Percentiles rank a stretch among this genome's conserved stretches.
phyloP scores from a whole-genome alignment of 106 monocot species.

The Dioscorea dumetorum region DNA sequence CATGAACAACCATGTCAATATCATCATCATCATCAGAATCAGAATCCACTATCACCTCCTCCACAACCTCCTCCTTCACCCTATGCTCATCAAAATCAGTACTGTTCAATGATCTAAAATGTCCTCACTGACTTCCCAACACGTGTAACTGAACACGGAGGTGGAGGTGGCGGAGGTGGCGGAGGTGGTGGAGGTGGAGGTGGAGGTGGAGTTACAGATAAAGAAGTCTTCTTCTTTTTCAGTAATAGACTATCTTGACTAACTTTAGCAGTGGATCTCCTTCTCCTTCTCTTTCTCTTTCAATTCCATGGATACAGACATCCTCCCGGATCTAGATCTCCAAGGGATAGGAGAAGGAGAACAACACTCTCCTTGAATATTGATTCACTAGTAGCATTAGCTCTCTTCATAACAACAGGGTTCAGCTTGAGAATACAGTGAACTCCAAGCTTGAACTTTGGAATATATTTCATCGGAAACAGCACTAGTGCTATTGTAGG shows the following conservation, averaged over 20 bases:
- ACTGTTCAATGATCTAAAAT: conserved; percentile 13
- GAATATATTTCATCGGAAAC: not conserved
- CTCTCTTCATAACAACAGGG: conserved; percentile 27
- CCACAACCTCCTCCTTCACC: conserved; percentile 15
- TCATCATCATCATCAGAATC: conserved; percentile 19
- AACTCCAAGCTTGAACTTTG: conserved; percentile 44
- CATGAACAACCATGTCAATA: conserved; percentile 3
- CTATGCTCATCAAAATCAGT: not conserved
- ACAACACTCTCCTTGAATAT: conserved; percentile 10
- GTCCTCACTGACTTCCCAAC: conserved; percentile 35
- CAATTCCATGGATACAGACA: not conserved
- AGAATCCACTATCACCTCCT: conserved; percentile 35
- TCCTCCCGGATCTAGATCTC: conserved; percentile 51
- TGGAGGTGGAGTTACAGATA: conserved; percentile 22
- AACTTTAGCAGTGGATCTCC: conserved; percentile 5
- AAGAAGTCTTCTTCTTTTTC: conserved; percentile 26
- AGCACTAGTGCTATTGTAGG: not conserved
- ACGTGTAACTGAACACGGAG: conserved; percentile 17
- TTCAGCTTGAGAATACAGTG: conserved; percentile 30
- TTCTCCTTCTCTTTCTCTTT: no score
- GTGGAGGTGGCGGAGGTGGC: conserved; percentile 47
- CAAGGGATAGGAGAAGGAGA: conserved; percentile 80
- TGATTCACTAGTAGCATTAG: not conserved
- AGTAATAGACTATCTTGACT: conserved; percentile 15
- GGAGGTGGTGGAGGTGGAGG: conserved; percentile 26